Evolutionary conservation across 306 rosid species (phyloP), one percentile per base, ranked within the genome.

Genomic region (Sesbania bispinosa): DNA sequence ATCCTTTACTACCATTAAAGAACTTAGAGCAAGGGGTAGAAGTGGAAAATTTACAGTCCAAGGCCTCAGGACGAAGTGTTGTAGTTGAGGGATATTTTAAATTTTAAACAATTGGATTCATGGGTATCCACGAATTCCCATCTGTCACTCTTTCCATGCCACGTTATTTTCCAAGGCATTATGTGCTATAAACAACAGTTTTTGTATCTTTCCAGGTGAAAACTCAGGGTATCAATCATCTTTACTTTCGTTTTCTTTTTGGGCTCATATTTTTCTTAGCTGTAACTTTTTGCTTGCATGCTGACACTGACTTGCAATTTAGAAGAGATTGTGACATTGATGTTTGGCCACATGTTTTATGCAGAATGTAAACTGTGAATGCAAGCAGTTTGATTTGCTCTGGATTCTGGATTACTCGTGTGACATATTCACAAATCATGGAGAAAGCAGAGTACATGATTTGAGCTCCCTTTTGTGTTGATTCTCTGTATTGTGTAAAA

Each of bases 81-180:
- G 64, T 87, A 41, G 63, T 93, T 27, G 94, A 90, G 81, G 92
- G 88, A 33, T 82, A 81, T 78, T 71, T 88, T 35, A 66, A 65
- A 64, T 70, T 4, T 64, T 52, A 51, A 63, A 52, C 23, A 69
- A 68, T 23, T 50, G 10, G 48, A 27, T 8, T 66, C 27, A 8
- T 9, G 1, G 2, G 4, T 26, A 1, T 21, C 4, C 26, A 9
- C 20, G 2, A 50, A 7, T n/a, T 39, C 42, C 29, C 3, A 35
- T 11, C 10, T 11, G 50, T 30, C 47, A 24, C 15, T 33, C 13
- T 18, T 35, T 46, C 24, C 16, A 19, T 48, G 10, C 21, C 63
- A 1, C 32, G 51, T 36, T 4, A 33, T 57, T 9, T 32, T 46
- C 50, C 35, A 5, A 5, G 30, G 64, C 48, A 16, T 13, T 7